Conservation (phyloP, 2,329 filamentous ascomycete species). For the Coniochaeta sp. region DNA sequence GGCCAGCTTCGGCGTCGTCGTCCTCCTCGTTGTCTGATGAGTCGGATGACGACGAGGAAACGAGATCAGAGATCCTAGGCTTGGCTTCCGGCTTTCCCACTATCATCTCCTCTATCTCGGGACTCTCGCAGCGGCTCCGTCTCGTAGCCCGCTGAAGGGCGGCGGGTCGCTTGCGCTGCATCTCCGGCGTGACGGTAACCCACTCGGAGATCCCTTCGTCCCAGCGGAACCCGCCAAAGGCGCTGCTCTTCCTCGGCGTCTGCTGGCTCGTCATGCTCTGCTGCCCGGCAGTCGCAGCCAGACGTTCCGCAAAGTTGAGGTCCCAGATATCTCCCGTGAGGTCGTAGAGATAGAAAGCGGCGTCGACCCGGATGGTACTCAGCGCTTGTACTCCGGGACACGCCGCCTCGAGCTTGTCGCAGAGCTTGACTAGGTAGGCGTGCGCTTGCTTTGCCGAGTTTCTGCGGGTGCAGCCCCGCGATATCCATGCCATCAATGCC, state of each 20-base stretch:
- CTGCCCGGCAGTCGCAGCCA: background rate
- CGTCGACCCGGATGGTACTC: constrained; percentile 33
- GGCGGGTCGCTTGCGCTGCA: constrained; percentile 4
- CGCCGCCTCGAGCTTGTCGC: constrained; percentile 29
- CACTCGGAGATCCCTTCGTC: constrained; percentile 31
- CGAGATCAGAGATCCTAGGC: background rate
- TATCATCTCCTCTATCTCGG: background rate
- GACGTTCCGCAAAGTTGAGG: constrained; percentile 44
- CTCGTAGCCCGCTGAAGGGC: background rate
- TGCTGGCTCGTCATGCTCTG: background rate
- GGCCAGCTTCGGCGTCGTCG: too few species aligned
- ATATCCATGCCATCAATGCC: constrained; percentile 35
- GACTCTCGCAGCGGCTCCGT: background rate
- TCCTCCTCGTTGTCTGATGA: too few species aligned
- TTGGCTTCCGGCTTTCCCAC: background rate
- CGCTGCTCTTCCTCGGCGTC: constrained; percentile 3
- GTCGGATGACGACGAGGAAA: too few species aligned
- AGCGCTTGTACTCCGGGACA: constrained; percentile 20
- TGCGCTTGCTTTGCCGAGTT: constrained; percentile 25
- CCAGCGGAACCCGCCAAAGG: constrained; percentile 23
- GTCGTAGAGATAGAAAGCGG: constrained; percentile 44
- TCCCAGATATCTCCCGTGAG: constrained; percentile 46
- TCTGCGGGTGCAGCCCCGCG: constrained; percentile 39
- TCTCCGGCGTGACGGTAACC: constrained; percentile 17
- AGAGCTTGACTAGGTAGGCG: constrained; percentile 32